Evolutionary conservation across 2,329 filamentous ascomycete species (phyloP).

Genomic region (Zasmidium angulare): DNA sequence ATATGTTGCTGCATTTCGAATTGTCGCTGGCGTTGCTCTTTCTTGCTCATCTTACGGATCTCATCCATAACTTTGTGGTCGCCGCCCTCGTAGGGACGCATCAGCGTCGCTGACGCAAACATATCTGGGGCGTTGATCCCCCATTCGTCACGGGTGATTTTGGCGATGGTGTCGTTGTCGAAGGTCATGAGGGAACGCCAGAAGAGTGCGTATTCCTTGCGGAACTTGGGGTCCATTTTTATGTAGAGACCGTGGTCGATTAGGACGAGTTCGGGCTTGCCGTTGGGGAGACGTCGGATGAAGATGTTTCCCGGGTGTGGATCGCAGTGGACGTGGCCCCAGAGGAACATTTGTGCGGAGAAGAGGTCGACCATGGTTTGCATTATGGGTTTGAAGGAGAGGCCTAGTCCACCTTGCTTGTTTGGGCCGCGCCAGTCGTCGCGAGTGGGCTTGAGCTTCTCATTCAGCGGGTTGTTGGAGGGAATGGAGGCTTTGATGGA

Average conservation of each 20-base stretch:
- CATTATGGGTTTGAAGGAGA: slow-evolving; percentile 86
- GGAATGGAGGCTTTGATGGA: slow-evolving; percentile 24
- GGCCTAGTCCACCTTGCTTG: slow-evolving; percentile 76
- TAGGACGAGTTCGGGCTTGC: slow-evolving; percentile 85
- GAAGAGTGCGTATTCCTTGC: slow-evolving; percentile 81
- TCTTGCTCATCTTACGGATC: slow-evolving; percentile 52
- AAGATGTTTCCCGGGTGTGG: slow-evolving; percentile 98
- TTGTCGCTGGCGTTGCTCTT: slow-evolving; percentile 58
- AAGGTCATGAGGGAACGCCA: slow-evolving; percentile 95
- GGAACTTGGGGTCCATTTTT: slow-evolving; percentile 79
- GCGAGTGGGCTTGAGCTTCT: slow-evolving; percentile 75
- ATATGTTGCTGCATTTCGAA: slow-evolving; percentile 80
- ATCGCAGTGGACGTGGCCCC: slow-evolving; percentile 93
- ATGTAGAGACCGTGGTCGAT: slow-evolving; percentile 98
- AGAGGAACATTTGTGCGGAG: slow-evolving; percentile 96
- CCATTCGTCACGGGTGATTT: slow-evolving; percentile 74
- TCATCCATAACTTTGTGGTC: slow-evolving; percentile 63
- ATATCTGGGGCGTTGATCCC: slow-evolving; percentile 86
- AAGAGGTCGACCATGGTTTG: slow-evolving; percentile 95
- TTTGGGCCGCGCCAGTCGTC: slow-evolving; percentile 72
- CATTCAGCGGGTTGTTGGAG: slow-evolving; percentile 53
- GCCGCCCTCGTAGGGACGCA: slow-evolving; percentile 88
- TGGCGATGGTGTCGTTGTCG: slow-evolving; percentile 75
- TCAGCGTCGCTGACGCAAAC: slow-evolving; percentile 85
- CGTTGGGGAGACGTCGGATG: slow-evolving; percentile 77